Evolutionary conservation across 192 early-diverging fungal species (phyloP).

Genomic region (Phycomyces blakesleeanus): DNA sequence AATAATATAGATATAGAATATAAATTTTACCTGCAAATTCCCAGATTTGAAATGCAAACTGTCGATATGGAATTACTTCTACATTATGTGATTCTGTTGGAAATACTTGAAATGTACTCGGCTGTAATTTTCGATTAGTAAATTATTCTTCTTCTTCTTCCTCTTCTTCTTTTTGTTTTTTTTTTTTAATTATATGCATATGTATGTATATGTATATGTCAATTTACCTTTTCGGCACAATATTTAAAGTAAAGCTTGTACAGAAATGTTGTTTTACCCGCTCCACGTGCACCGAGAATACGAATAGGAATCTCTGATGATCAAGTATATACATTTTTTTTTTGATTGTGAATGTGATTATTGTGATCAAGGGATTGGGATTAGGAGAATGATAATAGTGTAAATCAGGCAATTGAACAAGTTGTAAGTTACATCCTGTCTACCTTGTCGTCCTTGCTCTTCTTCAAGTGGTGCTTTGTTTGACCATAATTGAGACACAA

Average conservation of each 20-base stretch:
- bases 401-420: no score
- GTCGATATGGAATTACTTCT: conserved; percentile 21
- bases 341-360: background rate
- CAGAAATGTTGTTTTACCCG: conserved; percentile 34
- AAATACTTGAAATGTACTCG: conserved; percentile 31
- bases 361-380: no score
- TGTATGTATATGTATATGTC: no score
- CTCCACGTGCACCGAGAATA: conserved; percentile 24
- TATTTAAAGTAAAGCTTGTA: conserved; percentile 37
- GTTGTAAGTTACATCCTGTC: no score
- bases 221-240: conserved; percentile 11
- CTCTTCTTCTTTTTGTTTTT: background rate
- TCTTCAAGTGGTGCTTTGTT: no score
- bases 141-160: background rate
- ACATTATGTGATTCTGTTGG: conserved; percentile 27
- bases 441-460: no score
- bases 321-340: background rate
- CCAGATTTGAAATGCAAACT: conserved; percentile 21
- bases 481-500: no score
- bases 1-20: no score
- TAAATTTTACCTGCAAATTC: conserved; percentile 29
- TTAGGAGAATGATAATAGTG: no score
- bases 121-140: conserved; percentile 16
- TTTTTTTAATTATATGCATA: no score
- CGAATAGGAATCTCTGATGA: conserved; percentile 12